A percentile compares a stretch with the other conserved stretches of the same genome.
Conservation (phyloP, 176 grass and related monocot species). For the Oryza meyeriana region DNA sequence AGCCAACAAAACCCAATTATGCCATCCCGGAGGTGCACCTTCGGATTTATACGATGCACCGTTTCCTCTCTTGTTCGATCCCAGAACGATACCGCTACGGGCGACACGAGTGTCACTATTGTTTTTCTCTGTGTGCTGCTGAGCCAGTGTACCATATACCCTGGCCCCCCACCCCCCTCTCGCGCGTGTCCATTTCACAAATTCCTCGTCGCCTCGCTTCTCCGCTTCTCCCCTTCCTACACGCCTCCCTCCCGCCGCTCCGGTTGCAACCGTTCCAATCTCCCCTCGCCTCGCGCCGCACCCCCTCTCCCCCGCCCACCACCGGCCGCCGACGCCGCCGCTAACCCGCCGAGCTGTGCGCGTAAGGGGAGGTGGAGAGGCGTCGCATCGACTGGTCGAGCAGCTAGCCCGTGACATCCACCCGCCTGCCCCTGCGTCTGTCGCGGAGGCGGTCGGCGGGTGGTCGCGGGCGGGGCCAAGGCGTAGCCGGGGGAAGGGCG, state of each 20-base stretch:
- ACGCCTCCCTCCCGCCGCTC: not conserved
- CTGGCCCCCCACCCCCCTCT: not conserved
- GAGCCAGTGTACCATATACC: not conserved
- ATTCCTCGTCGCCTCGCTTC: not conserved
- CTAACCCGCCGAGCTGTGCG: not conserved
- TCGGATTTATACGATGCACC: too few relatives aligned
- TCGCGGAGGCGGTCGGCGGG: not conserved
- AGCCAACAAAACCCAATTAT: too few relatives aligned
- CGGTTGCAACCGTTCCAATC: slow-evolving; percentile 22
- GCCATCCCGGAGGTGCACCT: too few relatives aligned
- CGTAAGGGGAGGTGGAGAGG: not conserved
- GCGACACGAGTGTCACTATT: too few relatives aligned
- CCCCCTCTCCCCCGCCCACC: not conserved
- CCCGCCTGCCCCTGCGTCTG: not conserved
- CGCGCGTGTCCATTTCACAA: not conserved
- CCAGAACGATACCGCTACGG: not conserved
- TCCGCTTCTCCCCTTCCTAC: not conserved
- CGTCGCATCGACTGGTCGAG: not conserved
- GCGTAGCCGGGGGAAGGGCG: not conserved
- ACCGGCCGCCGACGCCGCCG: not conserved
- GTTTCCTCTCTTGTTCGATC: not conserved
- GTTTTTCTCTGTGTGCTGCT: not conserved
- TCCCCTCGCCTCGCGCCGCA: not conserved
- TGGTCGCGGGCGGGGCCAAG: not conserved
- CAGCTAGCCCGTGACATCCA: not conserved